Percentiles rank a stretch among this genome's conserved stretches.
Evolutionary conservation across 2,329 filamentous ascomycete species (phyloP).

Genomic region (Teratosphaeria nubilosa): DNA sequence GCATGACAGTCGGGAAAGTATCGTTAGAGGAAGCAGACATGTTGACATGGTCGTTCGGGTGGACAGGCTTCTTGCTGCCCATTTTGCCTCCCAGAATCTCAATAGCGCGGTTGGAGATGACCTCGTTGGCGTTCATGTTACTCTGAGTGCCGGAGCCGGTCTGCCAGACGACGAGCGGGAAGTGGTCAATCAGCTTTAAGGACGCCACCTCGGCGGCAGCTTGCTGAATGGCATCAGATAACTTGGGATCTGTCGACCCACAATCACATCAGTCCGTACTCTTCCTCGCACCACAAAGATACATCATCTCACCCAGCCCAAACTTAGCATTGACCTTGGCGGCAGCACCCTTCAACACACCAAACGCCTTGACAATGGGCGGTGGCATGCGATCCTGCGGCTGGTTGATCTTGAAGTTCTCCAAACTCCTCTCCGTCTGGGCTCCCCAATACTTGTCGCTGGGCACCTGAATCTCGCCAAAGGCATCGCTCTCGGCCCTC

Average conservation of each 20-base stretch:
- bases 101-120: slow-evolving; percentile 98
- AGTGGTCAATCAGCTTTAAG: slow-evolving; percentile 90
- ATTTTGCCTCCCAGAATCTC: slow-evolving; percentile 90
- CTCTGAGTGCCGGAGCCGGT: slow-evolving; percentile 97
- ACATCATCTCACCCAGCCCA: slow-evolving; percentile 58
- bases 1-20: slow-evolving; percentile 99
- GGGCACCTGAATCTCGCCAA: slow-evolving; percentile 89
- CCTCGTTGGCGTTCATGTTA: slow-evolving; percentile 99
- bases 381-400: slow-evolving; percentile 97
- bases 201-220: slow-evolving; percentile 87
- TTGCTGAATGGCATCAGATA: slow-evolving; percentile 88
- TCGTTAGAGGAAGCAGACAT: slow-evolving; percentile 98
- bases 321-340: slow-evolving; percentile 92
- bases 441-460: slow-evolving; percentile 97
- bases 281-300: background rate
- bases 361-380: slow-evolving; percentile 84
- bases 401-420: slow-evolving; percentile 99
- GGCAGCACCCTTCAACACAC: slow-evolving; percentile 92
- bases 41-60: slow-evolving; percentile 99
- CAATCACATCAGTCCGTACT: background rate
- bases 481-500: slow-evolving; percentile 90
- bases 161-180: slow-evolving; percentile 98
- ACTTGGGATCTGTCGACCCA: slow-evolving; percentile 57
- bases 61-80: slow-evolving; percentile 96
- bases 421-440: slow-evolving; percentile 89